phyloP scores from a whole-genome alignment of 352 stramenopile genomes.

The Phytophthora tubulina region DNA sequence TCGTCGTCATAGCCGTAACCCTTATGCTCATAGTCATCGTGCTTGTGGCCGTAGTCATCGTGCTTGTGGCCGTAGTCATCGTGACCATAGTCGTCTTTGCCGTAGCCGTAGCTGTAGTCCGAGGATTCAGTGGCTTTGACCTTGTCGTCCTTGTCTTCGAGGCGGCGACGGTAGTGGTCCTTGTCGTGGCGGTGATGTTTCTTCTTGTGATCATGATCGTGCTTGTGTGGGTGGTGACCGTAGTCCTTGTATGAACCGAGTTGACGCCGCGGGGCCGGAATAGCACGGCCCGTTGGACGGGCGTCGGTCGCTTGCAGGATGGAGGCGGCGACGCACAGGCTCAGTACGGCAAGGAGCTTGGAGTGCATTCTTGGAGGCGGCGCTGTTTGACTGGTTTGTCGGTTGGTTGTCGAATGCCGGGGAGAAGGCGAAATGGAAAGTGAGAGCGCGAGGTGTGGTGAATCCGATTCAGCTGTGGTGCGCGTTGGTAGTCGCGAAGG shows the following conservation, averaged over 20 bases:
- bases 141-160: constrained; percentile 29
- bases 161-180: constrained; percentile 28
- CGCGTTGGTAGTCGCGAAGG: background rate
- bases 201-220: constrained; percentile 19
- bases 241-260: constrained; percentile 25
- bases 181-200: constrained; percentile 23
- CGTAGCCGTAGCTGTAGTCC: constrained; percentile 27
- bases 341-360: background rate
- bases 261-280: too few relatives aligned
- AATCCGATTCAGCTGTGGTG: too few relatives aligned
- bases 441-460: background rate
- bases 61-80: background rate
- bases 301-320: background rate
- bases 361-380: background rate
- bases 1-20: constrained; percentile 4
- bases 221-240: constrained; percentile 11
- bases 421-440: background rate
- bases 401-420: background rate
- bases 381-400: background rate
- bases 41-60: background rate
- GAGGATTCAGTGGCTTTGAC: constrained; percentile 27
- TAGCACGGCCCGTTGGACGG: too few relatives aligned
- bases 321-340: background rate
- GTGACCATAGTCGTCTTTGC: constrained; percentile 11
- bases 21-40: constrained; percentile 6